phyloP scores from a whole-genome alignment of 257 asterid genomes.

The Ajuga chamaepitys region DNA sequence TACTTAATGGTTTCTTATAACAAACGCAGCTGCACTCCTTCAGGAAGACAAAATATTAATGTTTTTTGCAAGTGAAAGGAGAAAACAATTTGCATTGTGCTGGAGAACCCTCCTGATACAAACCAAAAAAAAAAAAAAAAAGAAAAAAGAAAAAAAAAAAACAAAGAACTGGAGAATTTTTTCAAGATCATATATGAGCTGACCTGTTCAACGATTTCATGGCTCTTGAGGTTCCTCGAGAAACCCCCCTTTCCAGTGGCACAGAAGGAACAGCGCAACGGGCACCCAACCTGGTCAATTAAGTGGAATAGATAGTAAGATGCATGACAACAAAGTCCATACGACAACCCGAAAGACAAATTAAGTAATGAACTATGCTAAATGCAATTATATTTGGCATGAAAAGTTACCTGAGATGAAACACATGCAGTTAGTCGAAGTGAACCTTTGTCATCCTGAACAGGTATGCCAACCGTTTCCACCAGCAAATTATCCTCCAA shows the following conservation, averaged over 20 bases:
- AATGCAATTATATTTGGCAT: neutral
- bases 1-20: neutral
- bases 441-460: conserved; percentile 59
- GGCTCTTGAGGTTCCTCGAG: conserved; percentile 86
- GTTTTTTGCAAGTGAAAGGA: neutral
- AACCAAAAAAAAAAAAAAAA: too few relatives aligned
- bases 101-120: conserved; percentile 5
- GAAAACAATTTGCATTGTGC: neutral
- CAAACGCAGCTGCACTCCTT: neutral
- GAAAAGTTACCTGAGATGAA: conserved; percentile 74
- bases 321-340: conserved; percentile 6
- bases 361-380: neutral
- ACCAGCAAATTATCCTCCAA: conserved; percentile 79
- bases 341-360: neutral
- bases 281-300: conserved; percentile 78
- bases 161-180: neutral
- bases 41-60: neutral
- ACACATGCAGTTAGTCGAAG: conserved; percentile 90
- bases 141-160: too few relatives aligned
- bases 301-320: conserved; percentile 6
- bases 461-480: conserved; percentile 97
- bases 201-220: conserved; percentile 96
- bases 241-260: conserved; percentile 98
- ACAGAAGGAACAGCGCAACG: conserved; percentile 88
- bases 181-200: neutral